phyloP scores from a whole-genome alignment of 1,284 basidiomycete species.

The Neolentinus lepideus region DNA sequence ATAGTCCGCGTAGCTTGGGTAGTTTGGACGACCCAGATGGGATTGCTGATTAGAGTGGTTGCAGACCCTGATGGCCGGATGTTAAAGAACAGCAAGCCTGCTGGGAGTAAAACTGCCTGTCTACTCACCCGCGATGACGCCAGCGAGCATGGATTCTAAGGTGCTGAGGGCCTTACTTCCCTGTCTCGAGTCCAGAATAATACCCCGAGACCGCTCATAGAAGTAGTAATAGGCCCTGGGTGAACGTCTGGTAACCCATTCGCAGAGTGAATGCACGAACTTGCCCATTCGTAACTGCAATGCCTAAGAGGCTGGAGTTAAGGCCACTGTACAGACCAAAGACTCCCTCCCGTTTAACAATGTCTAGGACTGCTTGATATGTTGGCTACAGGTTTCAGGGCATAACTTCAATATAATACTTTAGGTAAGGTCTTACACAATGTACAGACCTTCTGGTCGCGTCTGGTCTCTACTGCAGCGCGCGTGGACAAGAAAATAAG shows the following conservation, averaged over 20 bases:
- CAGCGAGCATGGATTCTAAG: slow-evolving; percentile 85
- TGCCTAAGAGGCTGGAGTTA: slow-evolving; percentile 81
- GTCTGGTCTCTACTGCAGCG: slow-evolving; percentile 86
- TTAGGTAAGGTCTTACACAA: slow-evolving; percentile 2
- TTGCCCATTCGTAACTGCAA: slow-evolving; percentile 90
- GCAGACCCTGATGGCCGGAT: slow-evolving; percentile 60
- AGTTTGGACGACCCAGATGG: slow-evolving; percentile 95
- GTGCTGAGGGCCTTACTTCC: slow-evolving; percentile 72
- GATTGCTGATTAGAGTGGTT: slow-evolving; percentile 89
- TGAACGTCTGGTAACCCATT: not conserved
- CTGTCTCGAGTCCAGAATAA: slow-evolving; percentile 47
- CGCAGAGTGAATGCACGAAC: slow-evolving; percentile 8
- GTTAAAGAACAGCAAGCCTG: not conserved
- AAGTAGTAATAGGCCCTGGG: slow-evolving; percentile 79
- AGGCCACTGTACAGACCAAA: slow-evolving; percentile 86
- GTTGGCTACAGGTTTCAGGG: slow-evolving; percentile 32
- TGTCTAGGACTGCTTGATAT: slow-evolving; percentile 63
- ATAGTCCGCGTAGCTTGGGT: slow-evolving; percentile 76
- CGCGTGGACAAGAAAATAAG: slow-evolving; percentile 90
- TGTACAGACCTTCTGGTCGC: slow-evolving; percentile 54
- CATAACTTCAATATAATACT: not conserved
- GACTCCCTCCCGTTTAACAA: slow-evolving; percentile 82
- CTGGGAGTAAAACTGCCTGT: not conserved
- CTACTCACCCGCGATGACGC: slow-evolving; percentile 73
- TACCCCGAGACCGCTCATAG: slow-evolving; percentile 62